phyloP scores from a whole-genome alignment of 1,139 yeast genomes.

The Saccharomyces pastorianus region DNA sequence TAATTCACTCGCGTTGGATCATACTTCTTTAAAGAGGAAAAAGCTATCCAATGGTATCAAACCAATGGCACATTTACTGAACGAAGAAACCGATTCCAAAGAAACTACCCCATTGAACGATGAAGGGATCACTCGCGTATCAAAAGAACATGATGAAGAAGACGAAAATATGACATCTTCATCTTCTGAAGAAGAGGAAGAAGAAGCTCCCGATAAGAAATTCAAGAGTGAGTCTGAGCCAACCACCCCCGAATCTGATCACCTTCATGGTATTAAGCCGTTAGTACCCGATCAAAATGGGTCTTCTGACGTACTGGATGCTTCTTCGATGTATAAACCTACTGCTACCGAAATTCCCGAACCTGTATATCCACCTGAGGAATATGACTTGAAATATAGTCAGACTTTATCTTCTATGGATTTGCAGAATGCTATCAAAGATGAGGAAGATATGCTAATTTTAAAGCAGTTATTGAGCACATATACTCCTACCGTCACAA shows the following conservation, averaged over 20 bases:
- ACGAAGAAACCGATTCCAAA: slow-evolving; percentile 38
- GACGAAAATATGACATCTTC: slow-evolving; percentile 3
- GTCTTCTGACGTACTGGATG: slow-evolving; percentile 1
- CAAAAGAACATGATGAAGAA: slow-evolving; percentile 11
- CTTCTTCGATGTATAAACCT: slow-evolving; percentile 21
- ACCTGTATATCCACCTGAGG: slow-evolving; percentile 24
- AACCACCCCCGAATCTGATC: slow-evolving; percentile 30
- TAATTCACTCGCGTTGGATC: slow-evolving; percentile 6
- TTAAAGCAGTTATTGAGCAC: slow-evolving; percentile 39
- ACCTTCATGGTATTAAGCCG: slow-evolving; percentile 7
- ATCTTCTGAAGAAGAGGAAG: slow-evolving; percentile 3
- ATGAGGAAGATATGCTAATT: slow-evolving; percentile 61
- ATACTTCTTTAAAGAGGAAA: slow-evolving; percentile 8
- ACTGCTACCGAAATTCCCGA: slow-evolving; percentile 19
- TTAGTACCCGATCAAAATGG: slow-evolving; percentile 7
- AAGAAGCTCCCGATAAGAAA: slow-evolving; percentile 15
- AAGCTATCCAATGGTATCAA: slow-evolving; percentile 13
- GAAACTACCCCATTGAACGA: slow-evolving; percentile 33
- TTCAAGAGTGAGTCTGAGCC: slow-evolving; percentile 21
- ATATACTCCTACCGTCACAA: slow-evolving; percentile 5
- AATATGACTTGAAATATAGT: slow-evolving; percentile 12
- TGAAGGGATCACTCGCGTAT: slow-evolving; percentile 26
- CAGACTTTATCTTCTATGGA: slow-evolving; percentile 39
- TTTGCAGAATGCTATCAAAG: slow-evolving; percentile 52
- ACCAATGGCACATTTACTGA: slow-evolving; percentile 70